A percentile compares a stretch with the other conserved stretches of the same genome.
These are phyloP conservation scores for Pseudogymnoascus sp. DNA, from an alignment of 2,329 filamentous ascomycete genomes.

Conservation along the genomic window DNA sequence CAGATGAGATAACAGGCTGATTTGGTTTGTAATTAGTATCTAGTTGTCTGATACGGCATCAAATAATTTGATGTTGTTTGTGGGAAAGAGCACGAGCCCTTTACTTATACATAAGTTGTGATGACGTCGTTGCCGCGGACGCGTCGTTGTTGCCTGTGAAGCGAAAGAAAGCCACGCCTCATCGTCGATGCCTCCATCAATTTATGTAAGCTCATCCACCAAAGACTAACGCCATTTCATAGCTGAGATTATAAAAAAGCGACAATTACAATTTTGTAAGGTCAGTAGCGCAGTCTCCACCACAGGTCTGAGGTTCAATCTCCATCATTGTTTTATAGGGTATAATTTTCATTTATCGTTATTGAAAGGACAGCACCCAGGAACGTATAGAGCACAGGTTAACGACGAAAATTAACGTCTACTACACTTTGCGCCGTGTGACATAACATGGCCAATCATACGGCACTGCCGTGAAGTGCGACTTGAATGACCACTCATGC, in stretches of 20 bases:
- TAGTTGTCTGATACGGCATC: background rate
- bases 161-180: constrained; percentile 6
- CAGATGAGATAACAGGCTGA: background rate
- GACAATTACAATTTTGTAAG: background rate
- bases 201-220: background rate
- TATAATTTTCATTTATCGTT: background rate
- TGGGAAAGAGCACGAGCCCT: background rate
- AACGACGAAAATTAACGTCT: background rate
- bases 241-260: background rate
- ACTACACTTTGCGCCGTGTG: constrained; percentile 5
- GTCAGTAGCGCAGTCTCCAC: background rate
- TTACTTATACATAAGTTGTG: background rate
- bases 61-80: background rate
- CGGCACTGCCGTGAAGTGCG: constrained; percentile 28
- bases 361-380: background rate
- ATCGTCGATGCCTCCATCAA: background rate
- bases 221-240: background rate
- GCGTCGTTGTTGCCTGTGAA: background rate
- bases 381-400: background rate
- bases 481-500: constrained; percentile 28
- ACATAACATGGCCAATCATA: constrained; percentile 23
- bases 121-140: background rate
- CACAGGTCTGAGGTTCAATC: background rate
- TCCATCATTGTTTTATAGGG: background rate
- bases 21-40: background rate